These are phyloP conservation scores for Hibiscus mutabilis DNA, from an alignment of 345 rosid genomes.

Conservation along the genomic window DNA sequence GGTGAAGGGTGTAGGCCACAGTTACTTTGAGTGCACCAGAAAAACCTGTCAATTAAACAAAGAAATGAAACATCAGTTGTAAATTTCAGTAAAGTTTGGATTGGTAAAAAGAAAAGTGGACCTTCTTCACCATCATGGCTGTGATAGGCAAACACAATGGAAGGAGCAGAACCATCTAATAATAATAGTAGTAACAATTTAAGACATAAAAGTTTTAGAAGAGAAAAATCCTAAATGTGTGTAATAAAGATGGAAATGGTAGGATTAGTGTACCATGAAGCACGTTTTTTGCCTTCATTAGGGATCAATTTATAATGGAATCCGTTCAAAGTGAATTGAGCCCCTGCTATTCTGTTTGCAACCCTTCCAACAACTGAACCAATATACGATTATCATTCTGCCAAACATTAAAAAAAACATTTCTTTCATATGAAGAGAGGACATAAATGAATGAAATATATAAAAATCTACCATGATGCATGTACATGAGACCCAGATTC, in stretches of 20 bases:
- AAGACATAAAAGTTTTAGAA: neutral
- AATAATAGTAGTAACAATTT: neutral
- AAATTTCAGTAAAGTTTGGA: too few species aligned
- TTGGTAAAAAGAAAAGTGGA: neutral
- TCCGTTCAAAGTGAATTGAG: constrained; percentile 65
- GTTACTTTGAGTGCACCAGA: constrained; percentile 55
- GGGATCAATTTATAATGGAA: constrained; percentile 47
- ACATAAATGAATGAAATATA: neutral
- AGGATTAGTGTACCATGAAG: constrained; percentile 57
- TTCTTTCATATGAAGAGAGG: too few species aligned
- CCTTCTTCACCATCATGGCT: constrained; percentile 89
- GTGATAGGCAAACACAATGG: constrained; percentile 49
- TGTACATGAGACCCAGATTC: too few species aligned
- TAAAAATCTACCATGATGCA: too few species aligned
- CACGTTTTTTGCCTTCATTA: constrained; percentile 66
- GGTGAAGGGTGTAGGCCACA: constrained; percentile 39
- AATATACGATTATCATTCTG: constrained; percentile 57
- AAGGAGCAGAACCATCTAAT: constrained; percentile 44
- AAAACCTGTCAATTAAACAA: too few species aligned
- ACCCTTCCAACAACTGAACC: constrained; percentile 83
- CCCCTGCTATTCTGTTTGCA: constrained; percentile 71
- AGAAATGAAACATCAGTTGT: too few species aligned
- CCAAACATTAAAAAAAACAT: neutral
- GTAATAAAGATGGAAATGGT: neutral
- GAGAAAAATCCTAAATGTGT: neutral